Evolutionary conservation across 2,329 filamentous ascomycete species (phyloP), one percentile per base, ranked within the genome.

Genomic region (Colletotrichum godetiae): DNA sequence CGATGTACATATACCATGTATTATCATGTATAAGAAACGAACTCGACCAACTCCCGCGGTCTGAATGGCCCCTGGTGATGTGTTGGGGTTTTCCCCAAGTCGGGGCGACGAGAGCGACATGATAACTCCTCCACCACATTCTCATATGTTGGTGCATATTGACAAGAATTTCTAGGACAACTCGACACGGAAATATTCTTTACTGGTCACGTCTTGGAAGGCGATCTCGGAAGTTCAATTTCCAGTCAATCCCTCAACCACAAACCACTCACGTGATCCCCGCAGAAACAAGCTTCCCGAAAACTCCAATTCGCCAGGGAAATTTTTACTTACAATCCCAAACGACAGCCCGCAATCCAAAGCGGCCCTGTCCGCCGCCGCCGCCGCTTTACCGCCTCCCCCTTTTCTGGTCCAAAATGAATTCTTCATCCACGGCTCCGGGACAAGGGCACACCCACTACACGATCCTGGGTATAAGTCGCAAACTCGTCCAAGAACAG

Each of bases 391-490:
- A 3, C 42, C 6, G 3, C 15, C 15, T n/a, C 4, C 24, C 29
- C 52, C 57, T 31, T 58, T 61, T 31, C 61, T 61, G 27, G 59
- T 31, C 46, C 62, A 59, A 37, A 42, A 76, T 76, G 72, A 72
- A 68, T 37, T 46, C 68, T 33, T 71, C 73, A 27, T 68, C 72
- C 12, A 53, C 63, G 42, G 37, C 52, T 62, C 35, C 67, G 7
- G 69, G 58, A 56, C 46, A 66, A 46, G 46, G 75, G 81, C 85
- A 76, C 58, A 90, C 88, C 52, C 86, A 91, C 81, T 93, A 92
- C 80, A 85, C 90, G 74, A 85, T 92, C 78, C 88, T 93, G 70
- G 86, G 85, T 72, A 83, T 92, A 73, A 87, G 88, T 13, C 84
- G 84, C 22, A 77, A 84, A 69, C 80, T 89, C 67, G 83, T 89